Percentiles rank a stretch among this genome's conserved stretches.
phyloP scores from a whole-genome alignment of 306 rosid genomes.

The Vigna radiata region DNA sequence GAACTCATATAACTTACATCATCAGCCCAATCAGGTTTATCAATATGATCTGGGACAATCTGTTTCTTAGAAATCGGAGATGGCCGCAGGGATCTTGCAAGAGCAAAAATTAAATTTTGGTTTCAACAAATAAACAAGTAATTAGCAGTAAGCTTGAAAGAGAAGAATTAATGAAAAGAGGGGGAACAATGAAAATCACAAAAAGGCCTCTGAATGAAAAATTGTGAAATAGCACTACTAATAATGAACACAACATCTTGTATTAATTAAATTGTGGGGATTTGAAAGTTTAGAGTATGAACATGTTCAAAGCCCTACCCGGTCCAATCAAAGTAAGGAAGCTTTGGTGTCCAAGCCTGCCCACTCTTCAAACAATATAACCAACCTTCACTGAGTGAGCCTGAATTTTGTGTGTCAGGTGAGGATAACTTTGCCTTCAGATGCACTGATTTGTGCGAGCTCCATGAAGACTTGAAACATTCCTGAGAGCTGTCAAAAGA shows the following conservation, averaged over 20 bases:
- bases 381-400: slow-evolving; percentile 68
- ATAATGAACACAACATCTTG: slow-evolving; percentile 8
- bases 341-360: slow-evolving; percentile 74
- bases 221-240: slow-evolving; percentile 11
- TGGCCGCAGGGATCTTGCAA: slow-evolving; percentile 73
- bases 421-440: slow-evolving; percentile 65
- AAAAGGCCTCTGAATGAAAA: background rate
- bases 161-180: background rate
- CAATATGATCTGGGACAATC: slow-evolving; percentile 72
- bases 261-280: slow-evolving; percentile 18
- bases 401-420: slow-evolving; percentile 55
- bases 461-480: slow-evolving; percentile 95
- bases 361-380: slow-evolving; percentile 83
- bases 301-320: slow-evolving; percentile 58
- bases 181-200: background rate
- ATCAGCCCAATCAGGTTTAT: slow-evolving; percentile 87
- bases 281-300: background rate
- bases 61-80: slow-evolving; percentile 77
- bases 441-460: slow-evolving; percentile 88
- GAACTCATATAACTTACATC: slow-evolving; percentile 66
- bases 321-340: slow-evolving; percentile 92
- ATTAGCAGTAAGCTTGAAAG: background rate
- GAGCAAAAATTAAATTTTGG: slow-evolving; percentile 39
- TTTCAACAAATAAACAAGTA: slow-evolving; percentile 31
- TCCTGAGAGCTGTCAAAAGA: slow-evolving; percentile 85